phyloP scores from a whole-genome alignment of 257 asterid species.

The Nicotiana tabacum region DNA sequence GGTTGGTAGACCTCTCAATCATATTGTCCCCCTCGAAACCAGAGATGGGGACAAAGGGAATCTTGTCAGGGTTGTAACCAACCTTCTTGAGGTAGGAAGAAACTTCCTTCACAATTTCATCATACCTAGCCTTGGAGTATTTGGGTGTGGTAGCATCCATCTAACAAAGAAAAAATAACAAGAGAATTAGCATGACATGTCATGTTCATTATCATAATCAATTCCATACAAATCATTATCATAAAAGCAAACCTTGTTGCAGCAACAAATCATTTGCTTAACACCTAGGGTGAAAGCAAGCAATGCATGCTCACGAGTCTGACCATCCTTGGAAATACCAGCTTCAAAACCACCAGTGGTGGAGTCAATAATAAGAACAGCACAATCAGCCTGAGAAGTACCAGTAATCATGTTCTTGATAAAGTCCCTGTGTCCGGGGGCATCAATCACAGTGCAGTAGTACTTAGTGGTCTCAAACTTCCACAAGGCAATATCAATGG shows the following conservation, averaged over 20 bases:
- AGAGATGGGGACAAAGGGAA: too few relatives aligned
- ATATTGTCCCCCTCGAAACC: too few relatives aligned
- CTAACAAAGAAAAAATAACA: too few relatives aligned
- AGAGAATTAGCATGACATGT: too few relatives aligned
- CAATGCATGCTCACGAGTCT: slow-evolving; percentile 81
- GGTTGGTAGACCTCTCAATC: too few relatives aligned
- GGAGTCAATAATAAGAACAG: slow-evolving; percentile 72
- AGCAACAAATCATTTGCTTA: slow-evolving; percentile 76
- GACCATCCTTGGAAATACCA: slow-evolving; percentile 84
- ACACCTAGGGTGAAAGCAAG: slow-evolving; percentile 86
- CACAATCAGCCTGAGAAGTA: slow-evolving; percentile 87
- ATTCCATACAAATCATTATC: too few relatives aligned
- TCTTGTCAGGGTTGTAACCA: too few relatives aligned
- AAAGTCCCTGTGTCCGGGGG: slow-evolving; percentile 84
- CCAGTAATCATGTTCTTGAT: slow-evolving; percentile 89
- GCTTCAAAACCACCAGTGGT: slow-evolving; percentile 93
- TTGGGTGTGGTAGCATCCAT: too few relatives aligned
- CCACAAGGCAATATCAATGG: slow-evolving; percentile 87
- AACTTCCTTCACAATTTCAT: too few relatives aligned
- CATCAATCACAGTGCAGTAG: slow-evolving; percentile 86
- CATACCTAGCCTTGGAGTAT: too few relatives aligned
- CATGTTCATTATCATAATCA: too few relatives aligned
- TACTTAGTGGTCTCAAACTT: slow-evolving; percentile 84
- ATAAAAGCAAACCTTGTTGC: slow-evolving; percentile 50
- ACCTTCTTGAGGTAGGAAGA: too few relatives aligned